Evolutionary conservation across 352 stramenopile genomes (phyloP).

Genomic region (Phytophthora idaei): DNA sequence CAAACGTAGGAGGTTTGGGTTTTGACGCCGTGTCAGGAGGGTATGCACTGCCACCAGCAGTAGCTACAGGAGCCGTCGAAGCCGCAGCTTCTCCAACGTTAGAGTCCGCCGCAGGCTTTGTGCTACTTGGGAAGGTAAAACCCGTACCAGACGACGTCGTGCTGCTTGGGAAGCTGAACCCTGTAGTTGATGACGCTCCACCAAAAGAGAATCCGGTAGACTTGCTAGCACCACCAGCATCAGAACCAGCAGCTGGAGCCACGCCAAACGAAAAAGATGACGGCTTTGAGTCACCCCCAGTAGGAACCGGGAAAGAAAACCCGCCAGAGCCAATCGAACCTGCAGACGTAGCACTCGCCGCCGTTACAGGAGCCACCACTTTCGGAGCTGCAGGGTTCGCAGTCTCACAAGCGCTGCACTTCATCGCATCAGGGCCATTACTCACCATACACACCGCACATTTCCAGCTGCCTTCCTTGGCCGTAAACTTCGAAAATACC

Average conservation of each 20-base stretch:
- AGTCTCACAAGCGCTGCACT: no score
- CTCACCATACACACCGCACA: no score
- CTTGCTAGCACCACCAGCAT: slow-evolving; percentile 8
- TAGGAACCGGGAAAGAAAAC: slow-evolving; percentile 46
- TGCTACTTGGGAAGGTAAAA: slow-evolving; percentile 25
- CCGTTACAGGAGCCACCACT: slow-evolving; percentile 11
- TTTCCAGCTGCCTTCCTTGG: no score
- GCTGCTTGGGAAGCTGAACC: slow-evolving; percentile 13
- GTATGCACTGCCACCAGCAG: slow-evolving; percentile 7
- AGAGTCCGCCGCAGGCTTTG: slow-evolving; percentile 20
- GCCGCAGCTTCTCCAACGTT: slow-evolving; percentile 9
- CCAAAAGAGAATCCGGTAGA: slow-evolving; percentile 38
- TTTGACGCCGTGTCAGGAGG: slow-evolving; percentile 21
- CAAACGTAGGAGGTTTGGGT: slow-evolving; percentile 10
- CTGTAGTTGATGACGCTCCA: background rate
- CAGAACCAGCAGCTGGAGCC: slow-evolving; percentile 1
- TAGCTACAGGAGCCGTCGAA: slow-evolving; percentile 2
- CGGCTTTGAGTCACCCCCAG: slow-evolving; percentile 12
- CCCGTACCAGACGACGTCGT: slow-evolving; percentile 12
- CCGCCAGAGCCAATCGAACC: slow-evolving; percentile 41
- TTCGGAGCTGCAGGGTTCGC: no score
- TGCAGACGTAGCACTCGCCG: slow-evolving; percentile 22
- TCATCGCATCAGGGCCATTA: no score
- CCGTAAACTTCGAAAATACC: background rate
- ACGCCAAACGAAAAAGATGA: slow-evolving; percentile 52